Evolutionary conservation across 116 monocot species (phyloP), one percentile per base, ranked within the genome.

Genomic region (Dioscorea cayenensis): DNA sequence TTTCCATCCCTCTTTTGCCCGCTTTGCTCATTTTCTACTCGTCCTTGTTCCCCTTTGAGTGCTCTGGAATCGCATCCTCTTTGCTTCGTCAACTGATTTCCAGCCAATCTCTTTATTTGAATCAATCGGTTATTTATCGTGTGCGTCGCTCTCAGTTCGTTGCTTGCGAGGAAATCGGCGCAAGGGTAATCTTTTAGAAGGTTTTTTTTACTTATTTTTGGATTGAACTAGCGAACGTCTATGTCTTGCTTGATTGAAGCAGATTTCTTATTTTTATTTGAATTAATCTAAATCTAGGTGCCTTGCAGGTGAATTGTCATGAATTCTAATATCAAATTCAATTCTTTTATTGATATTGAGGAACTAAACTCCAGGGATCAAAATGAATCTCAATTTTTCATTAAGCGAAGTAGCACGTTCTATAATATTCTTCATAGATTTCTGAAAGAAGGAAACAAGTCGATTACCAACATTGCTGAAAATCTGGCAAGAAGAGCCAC

Each of bases 371-470:
- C 60, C 16, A 71, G 25, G 29, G 71, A 71, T 35, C 13, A 71
- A 20, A 60, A 36, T 65, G 65, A 16, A 16, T 36, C 7, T 35
- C 28, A 8, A 55, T 55, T 16, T 35, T 17, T 35, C 35, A 16
- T 3, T 6, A 17, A 65, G 4, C 23, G 65, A 4, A 21, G 17
- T 21, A 20, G n/a, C 14, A 10, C 17, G 5, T n/a, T 28, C 60
- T n/a, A 71, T 29, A 36, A 60, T 0, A 59, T 60, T 14, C 19
- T 60, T 36, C 59, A 71, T n/a, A 19, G 35, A 8, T 60, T 71
- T 35, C 27, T 35, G 21, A 61, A 71, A 16, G 71, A 71, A 60
- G 71, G 35, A 60, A 60, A 71, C 20, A 36, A 60, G 29, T 61
- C 71, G 4, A 60, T 71, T 55, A 22, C 36, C 35, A 20, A 60